Base-by-base conservation (phyloP, 163 green algal species). In the Scenedesmus sp. region DNA sequence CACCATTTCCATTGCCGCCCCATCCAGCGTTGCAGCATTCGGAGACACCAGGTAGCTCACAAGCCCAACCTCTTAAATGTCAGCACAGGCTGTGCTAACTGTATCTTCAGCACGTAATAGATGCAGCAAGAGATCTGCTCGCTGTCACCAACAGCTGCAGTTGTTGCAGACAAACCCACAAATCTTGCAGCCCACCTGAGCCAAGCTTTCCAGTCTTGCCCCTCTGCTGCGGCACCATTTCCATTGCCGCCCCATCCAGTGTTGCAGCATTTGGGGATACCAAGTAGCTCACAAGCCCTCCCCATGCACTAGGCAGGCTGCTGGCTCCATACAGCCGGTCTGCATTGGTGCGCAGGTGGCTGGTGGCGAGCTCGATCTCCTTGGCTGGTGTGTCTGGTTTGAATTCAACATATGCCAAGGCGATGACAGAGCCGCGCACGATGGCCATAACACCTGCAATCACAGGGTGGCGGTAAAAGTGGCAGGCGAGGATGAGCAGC, bases 401-500 rank as follows among this genome's bases (percentile, higher is more conserved):
- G 60, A 89, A 81, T 15, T 89, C 57, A 18, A 89, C 6, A 20
- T 79, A 81, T 9, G 60, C 26, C 3, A 89, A 12, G 2, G 64
- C 59, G 7, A 89, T 89, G 1, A 89, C 84, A 23, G 84, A 89
- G 15, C 84, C 84, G 2, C 23, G 13, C 57, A 52, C 8, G 5
- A 89, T 67, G 8, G 20, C 12, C 4, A 81, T 67, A n/a, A 89
- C 84, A 89, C 84, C 84, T 89, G 84, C 3, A 23, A 9, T 26
- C 34, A 46, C 34, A 46, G 34, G 34, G 34, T 46, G 34, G 34
- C 34, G 34, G 34, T 46, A 46, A 46, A 0, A 15, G 23, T 84
- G 34, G 34, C 34, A 46, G 34, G 34, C 0, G 34, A 46, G 34
- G 34, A 46, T 46, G 34, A 1, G 34, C 34, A 1, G 34, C 34